Base-by-base conservation (phyloP, 73 alveolate species). In the Tetrahymena malaccensis region DNA sequence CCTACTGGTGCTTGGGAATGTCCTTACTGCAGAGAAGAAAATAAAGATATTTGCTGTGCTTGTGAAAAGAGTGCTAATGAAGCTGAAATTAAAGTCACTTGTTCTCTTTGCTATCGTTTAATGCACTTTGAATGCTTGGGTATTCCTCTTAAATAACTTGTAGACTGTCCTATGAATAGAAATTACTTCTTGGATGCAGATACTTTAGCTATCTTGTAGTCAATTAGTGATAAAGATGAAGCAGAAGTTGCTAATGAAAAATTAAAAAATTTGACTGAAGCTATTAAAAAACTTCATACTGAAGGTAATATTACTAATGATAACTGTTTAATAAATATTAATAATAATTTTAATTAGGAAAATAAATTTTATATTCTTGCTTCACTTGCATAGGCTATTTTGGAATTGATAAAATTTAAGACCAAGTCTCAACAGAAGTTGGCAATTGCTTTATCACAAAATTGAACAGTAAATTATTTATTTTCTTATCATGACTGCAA, bases 1-100 rank as follows among this genome's bases (percentile, higher is more conserved):
- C 98, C 98, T 1, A 35, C 94, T n/a, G 98, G 95, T 8, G 95
- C 85, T 21, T 96, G 97, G 97, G 43, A 85, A 37, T 96, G 97
- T 85, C 96, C 94, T 38, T 85, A 94, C 55, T 96, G 97, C 94
- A 35, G 96, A 27, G 58, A 94, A 94, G 58, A 55, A 58, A 70
- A 70, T 31, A 95, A 96, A 34, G 56, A 94, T 70, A 94, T 94
- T 5, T 43, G 94, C 35, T 89, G 95, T 85, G 94, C 96, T 5
- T 96, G 96, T 50, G 93, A 94, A 35, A 85, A 94, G 34, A 58
- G 85, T 43, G 95, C 85, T 15, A 70, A 89, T 1, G 94, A 94
- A 96, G 94, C 55, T 31, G 96, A 94, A 44, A 94, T 70, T 70
- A 70, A 94, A 38, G 84, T 93, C 3, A 94, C 93, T 1, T 94